Percentiles rank a stretch among this genome's conserved stretches.
These are phyloP conservation scores for Oryza officinalis DNA, from an alignment of 176 grass and related monocot genomes.

Conservation along the genomic window DNA sequence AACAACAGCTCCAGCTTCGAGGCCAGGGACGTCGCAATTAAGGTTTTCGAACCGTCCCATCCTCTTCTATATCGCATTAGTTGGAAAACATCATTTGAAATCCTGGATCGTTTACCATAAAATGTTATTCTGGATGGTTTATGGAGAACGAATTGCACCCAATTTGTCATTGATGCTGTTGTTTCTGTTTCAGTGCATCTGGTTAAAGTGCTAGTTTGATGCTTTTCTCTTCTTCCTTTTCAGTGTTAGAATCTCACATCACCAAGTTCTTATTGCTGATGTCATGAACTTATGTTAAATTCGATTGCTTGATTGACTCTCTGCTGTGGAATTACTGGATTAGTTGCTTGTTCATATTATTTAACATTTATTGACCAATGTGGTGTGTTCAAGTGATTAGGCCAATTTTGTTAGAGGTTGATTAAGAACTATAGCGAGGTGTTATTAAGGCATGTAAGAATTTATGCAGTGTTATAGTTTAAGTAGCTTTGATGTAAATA, in stretches of 20 bases:
- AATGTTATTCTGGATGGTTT: background rate
- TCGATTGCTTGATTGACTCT: background rate
- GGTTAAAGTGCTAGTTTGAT: constrained; percentile 4
- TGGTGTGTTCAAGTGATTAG: background rate
- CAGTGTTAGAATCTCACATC: background rate
- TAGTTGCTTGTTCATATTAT: background rate
- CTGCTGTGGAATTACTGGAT: background rate
- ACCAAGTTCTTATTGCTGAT: background rate
- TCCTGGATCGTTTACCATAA: background rate
- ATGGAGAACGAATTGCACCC: too few relatives aligned
- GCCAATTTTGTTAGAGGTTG: background rate
- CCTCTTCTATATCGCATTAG: background rate
- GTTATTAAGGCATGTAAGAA: background rate
- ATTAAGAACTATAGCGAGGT: background rate
- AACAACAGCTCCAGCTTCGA: constrained; percentile 95
- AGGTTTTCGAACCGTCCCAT: constrained; percentile 43
- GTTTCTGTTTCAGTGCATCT: background rate
- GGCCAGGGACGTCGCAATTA: constrained; percentile 81
- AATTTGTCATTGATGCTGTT: too few relatives aligned
- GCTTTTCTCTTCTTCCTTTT: background rate
- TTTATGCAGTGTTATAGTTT: background rate
- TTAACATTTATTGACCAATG: background rate
- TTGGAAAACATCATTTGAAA: constrained; percentile 1
- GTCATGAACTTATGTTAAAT: background rate
- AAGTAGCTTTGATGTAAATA: background rate